Conservation (phyloP, 1,139 yeast genomes). For the Pichia sp. region DNA sequence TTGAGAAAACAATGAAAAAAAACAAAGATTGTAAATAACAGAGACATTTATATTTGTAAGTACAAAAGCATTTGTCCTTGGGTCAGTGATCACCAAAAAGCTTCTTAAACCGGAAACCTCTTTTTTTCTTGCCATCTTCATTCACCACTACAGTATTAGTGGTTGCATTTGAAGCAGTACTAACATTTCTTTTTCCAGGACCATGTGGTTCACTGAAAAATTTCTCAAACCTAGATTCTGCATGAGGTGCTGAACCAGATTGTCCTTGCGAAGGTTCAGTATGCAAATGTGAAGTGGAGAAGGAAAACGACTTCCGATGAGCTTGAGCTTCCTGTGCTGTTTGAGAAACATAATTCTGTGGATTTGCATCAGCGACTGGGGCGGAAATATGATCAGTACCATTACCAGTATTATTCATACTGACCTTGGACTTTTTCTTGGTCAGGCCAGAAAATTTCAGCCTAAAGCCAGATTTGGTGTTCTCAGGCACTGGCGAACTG, state of each 20-base stretch:
- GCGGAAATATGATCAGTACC: background rate
- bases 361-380: background rate
- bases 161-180: slow-evolving; percentile 16
- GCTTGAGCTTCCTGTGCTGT: background rate
- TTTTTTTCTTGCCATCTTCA: slow-evolving; percentile 40
- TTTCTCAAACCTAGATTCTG: slow-evolving; percentile 19
- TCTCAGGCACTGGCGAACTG: background rate
- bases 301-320: background rate
- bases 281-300: background rate
- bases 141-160: slow-evolving; percentile 7
- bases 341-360: background rate
- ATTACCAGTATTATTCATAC: background rate
- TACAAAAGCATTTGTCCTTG: background rate
- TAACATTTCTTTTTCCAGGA: slow-evolving; percentile 16
- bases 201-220: slow-evolving; percentile 27
- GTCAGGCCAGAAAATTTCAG: slow-evolving; percentile 6
- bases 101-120: slow-evolving; percentile 48
- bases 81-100: slow-evolving; percentile 43
- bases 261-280: background rate
- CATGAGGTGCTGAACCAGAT: background rate
- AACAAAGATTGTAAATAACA: background rate
- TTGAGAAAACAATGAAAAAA: background rate
- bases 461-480: slow-evolving; percentile 10
- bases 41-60: background rate
- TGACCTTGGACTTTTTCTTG: slow-evolving; percentile 8